Base-by-base conservation (phyloP, 2,329 filamentous ascomycete genomes). In the Aspergillus carbonarius region DNA sequence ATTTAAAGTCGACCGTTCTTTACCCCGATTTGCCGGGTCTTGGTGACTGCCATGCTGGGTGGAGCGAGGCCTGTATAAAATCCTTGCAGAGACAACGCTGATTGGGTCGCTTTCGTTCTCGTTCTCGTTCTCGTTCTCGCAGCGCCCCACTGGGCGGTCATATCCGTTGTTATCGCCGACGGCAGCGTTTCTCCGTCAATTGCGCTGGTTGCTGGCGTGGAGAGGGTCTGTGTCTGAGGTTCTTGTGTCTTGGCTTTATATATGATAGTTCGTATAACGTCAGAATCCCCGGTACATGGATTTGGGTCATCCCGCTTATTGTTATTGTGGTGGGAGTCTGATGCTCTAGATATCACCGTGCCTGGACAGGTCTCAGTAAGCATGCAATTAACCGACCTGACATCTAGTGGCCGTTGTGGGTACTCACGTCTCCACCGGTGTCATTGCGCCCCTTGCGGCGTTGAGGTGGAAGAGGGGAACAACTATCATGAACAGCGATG, bases 61-160 rank as follows among this genome's bases (percentile, higher is more conserved):
- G 60, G 60, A 60, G 40, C 54, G 39, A 30, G 40, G 52, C 35
- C 30, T 49, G 44, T 54, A 54, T 47, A 55, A 46, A 56, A 40
- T 39, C 17, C 35, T 39, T 18, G 49, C 12, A 8, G 3, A 10
- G 4, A 15, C 17, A 12, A 15, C 17, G 34, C 13, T 60, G 25
- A 66, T 66, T 65, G 54, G 54, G 9, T 60, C 63, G 55, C 8
- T 32, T 27, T 67, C 66, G 67, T 60, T 62, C 46, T 70, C 65
- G 65, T 57, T 63, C 34, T 71, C 71, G 68, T 53, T 66, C 27
- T 71, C 71, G 68, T 56, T 57, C 39, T 67, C 65, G 63, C 52
- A 58, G 15, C 13, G 61, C 47, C 54, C 64, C 68, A 63, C 64
- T 39, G 39, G 39, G 46, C 27, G 35, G 17, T 37, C 12, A 6